Evolutionary conservation across 129 eudicot species (phyloP), one percentile per base, ranked within the genome.

Genomic region (sunflower (Helianthus annuus)): DNA sequence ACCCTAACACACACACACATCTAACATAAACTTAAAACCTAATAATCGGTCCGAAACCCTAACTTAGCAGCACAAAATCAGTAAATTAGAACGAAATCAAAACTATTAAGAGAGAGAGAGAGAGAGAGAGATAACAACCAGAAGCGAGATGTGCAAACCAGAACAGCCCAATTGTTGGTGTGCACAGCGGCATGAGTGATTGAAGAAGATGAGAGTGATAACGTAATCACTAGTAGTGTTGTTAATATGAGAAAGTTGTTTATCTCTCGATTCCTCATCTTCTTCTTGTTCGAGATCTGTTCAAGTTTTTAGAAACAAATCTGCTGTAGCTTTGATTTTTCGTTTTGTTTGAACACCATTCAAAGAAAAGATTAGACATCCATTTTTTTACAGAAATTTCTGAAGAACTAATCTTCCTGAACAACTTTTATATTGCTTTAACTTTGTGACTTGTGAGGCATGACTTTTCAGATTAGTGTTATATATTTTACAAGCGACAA

Each of bases 141-240:
- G 81, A 87, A 94, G 68, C 98, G 96, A 64, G 97, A 94, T 62
- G 98, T 94, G 86, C 97, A 94, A 9, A 94, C 98, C 61, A 94
- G 74, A 1, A 94, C 88, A 11, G 99, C 99, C 99, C 99, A 94
- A 60, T 94, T 94, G 86, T 94, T 94, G 39, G 99, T 90, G 83
- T 90, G 99, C 78, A 69, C 88, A 52, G 56, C 72, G 42, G 72
- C 76, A 75, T 75, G 36, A 11, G 81, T 36, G 45, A 64, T 44
- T 78, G 82, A 78, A 54, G 82, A 78, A 44, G 16, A 71, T 56
- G 77, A 78, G 42, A 71, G 51, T 59, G 44, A 71, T n/a, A 70
- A 6, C 42, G 36, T 64, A 52, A 78, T 64, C 11, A 15, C 51
- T 63, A 65, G 17, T 62, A 65, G 17, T 62, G 29, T n/a, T 70